These are phyloP conservation scores for Rhynchospora breviuscula DNA, from an alignment of 176 grass and related monocot species.

Conservation along the genomic window DNA sequence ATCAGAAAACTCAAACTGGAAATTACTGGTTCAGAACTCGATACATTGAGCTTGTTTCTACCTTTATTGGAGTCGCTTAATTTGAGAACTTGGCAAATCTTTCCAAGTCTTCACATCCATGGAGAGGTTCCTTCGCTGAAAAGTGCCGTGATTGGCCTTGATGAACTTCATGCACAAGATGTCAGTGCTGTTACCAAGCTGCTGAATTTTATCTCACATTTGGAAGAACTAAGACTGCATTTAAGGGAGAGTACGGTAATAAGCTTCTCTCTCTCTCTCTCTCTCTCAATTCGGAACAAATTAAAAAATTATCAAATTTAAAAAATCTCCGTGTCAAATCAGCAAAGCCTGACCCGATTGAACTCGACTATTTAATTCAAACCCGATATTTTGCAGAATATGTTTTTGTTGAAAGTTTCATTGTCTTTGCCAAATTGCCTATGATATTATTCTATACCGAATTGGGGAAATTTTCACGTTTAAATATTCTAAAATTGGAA, in stretches of 20 bases:
- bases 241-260: neutral
- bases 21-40: neutral
- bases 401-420: too few relatives aligned
- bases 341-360: too few relatives aligned
- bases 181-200: neutral
- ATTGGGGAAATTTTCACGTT: too few relatives aligned
- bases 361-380: too few relatives aligned
- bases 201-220: neutral
- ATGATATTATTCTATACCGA: too few relatives aligned
- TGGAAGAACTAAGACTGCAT: neutral
- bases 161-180: neutral
- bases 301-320: too few relatives aligned
- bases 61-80: neutral
- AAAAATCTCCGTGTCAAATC: too few relatives aligned
- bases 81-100: neutral
- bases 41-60: neutral
- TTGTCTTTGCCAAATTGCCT: too few relatives aligned
- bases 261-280: neutral
- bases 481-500: too few relatives aligned
- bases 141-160: neutral
- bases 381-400: too few relatives aligned
- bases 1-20: neutral
- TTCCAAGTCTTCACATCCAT: neutral
- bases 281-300: neutral
- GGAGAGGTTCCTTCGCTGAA: neutral